Conservation (phyloP, 208 protist species). For the Zelonia costaricensis region DNA sequence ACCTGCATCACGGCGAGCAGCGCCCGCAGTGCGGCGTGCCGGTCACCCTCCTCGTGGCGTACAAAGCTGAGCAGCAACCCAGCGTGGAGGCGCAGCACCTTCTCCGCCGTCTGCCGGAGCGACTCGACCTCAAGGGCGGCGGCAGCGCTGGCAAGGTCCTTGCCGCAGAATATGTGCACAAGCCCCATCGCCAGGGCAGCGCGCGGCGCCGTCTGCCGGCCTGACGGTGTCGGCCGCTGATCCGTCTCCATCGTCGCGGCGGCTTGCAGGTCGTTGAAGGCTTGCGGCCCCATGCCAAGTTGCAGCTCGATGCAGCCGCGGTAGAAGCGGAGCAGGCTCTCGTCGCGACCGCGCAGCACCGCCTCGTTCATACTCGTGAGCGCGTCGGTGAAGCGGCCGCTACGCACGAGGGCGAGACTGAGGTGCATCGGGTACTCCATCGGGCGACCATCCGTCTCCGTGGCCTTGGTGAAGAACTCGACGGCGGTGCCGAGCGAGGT, state of each 20-base stretch:
- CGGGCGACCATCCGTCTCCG: constrained; percentile 55
- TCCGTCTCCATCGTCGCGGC: background rate
- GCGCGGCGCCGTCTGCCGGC: background rate
- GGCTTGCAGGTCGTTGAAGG: constrained; percentile 19
- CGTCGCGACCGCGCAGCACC: constrained; percentile 42
- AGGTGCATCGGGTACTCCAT: constrained; percentile 74
- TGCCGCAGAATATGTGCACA: constrained; percentile 22
- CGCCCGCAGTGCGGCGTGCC: constrained; percentile 8
- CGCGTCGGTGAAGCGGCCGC: constrained; percentile 50
- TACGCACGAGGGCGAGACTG: constrained; percentile 64
- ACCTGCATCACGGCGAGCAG: constrained; percentile 2
- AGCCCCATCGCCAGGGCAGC: constrained; percentile 20
- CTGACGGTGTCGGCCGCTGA: background rate
- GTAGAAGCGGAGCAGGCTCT: constrained; percentile 69
- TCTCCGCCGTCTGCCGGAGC: constrained; percentile 3
- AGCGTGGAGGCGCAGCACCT: constrained; percentile 8
- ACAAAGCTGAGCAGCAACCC: constrained; percentile 17
- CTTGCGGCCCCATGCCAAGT: constrained; percentile 46
- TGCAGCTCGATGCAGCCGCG: constrained; percentile 66
- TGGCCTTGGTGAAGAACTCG: constrained; percentile 66
- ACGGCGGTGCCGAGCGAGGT: constrained; percentile 42
- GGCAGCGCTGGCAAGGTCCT: constrained; percentile 1
- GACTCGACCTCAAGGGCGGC: constrained; percentile 3
- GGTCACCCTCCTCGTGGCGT: constrained; percentile 5
- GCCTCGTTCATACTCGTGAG: constrained; percentile 75